phyloP scores from a whole-genome alignment of 1,284 basidiomycete genomes.

The Sparassis latifolia region DNA sequence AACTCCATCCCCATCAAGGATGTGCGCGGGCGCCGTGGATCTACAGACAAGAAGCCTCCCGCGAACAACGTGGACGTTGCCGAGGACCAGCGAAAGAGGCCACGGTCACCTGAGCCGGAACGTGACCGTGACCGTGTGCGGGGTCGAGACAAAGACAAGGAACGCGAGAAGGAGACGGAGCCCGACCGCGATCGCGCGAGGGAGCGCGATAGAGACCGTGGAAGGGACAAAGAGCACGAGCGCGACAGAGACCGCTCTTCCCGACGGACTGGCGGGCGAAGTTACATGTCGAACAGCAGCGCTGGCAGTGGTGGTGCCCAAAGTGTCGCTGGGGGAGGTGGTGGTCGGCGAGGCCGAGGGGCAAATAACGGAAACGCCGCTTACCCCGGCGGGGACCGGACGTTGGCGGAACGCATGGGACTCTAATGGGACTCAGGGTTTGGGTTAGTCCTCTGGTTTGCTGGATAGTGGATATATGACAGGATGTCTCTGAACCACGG shows the following conservation, averaged over 20 bases:
- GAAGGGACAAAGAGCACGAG: slow-evolving; percentile 23
- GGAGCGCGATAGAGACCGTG: slow-evolving; percentile 27
- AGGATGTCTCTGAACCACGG: slow-evolving; percentile 16
- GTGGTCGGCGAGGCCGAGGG: slow-evolving; percentile 27
- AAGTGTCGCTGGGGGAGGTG: slow-evolving; percentile 16
- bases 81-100: slow-evolving; percentile 34
- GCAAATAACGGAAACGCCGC: slow-evolving; percentile 20
- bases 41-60: slow-evolving; percentile 26
- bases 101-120: slow-evolving; percentile 26
- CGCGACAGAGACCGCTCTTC: slow-evolving; percentile 17
- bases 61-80: slow-evolving; percentile 52
- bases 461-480: slow-evolving; percentile 11
- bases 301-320: slow-evolving; percentile 19
- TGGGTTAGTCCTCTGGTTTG: slow-evolving; percentile 10
- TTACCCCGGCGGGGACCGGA: slow-evolving; percentile 51
- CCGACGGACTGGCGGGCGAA: slow-evolving; percentile 7
- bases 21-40: slow-evolving; percentile 32
- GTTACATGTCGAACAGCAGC: slow-evolving; percentile 23
- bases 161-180: slow-evolving; percentile 27
- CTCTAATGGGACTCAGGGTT: slow-evolving; percentile 31
- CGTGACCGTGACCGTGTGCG: slow-evolving; percentile 30
- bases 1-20: slow-evolving; percentile 21
- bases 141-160: slow-evolving; percentile 25
- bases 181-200: slow-evolving; percentile 21
- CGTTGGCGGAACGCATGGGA: slow-evolving; percentile 75